phyloP scores from a whole-genome alignment of 2,329 filamentous ascomycete genomes.

The Thielaviopsis musarum region DNA sequence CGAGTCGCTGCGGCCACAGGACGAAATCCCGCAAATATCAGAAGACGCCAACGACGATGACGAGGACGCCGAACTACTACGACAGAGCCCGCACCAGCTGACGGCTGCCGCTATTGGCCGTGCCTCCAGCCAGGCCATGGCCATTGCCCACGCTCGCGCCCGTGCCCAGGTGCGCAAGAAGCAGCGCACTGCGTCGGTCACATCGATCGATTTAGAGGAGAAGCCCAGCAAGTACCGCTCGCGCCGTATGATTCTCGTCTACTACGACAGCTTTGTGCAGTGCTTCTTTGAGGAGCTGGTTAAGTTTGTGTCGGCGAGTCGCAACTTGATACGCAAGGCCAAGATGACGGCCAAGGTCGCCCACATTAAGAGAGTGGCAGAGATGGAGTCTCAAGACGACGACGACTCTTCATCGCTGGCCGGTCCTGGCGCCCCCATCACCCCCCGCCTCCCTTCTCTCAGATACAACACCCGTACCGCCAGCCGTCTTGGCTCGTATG shows the following conservation, averaged over 20 bases:
- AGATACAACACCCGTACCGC: slow-evolving; percentile 22
- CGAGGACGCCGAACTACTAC: background rate
- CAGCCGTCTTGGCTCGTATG: slow-evolving; percentile 11
- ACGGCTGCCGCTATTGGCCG: slow-evolving; percentile 21
- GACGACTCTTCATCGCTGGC: slow-evolving; percentile 10
- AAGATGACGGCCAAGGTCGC: slow-evolving; percentile 68
- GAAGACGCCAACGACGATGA: slow-evolving; percentile 12
- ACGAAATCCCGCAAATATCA: slow-evolving; percentile 21
- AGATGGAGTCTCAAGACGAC: slow-evolving; percentile 37
- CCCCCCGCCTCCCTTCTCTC: slow-evolving; percentile 21
- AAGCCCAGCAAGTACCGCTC: slow-evolving; percentile 43
- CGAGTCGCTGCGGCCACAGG: slow-evolving; percentile 34
- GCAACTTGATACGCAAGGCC: slow-evolving; percentile 74
- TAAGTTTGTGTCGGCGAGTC: slow-evolving; percentile 59
- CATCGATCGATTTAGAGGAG: slow-evolving; percentile 29
- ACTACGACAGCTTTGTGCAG: slow-evolving; percentile 80
- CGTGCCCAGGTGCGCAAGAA: slow-evolving; percentile 32
- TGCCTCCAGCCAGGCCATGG: slow-evolving; percentile 28
- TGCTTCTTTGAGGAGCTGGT: slow-evolving; percentile 69
- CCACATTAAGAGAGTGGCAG: slow-evolving; percentile 42
- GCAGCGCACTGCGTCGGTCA: slow-evolving; percentile 33
- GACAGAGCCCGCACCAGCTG: background rate
- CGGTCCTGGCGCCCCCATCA: slow-evolving; percentile 14
- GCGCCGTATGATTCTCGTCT: slow-evolving; percentile 67
- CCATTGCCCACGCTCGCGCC: slow-evolving; percentile 28